phyloP scores from a whole-genome alignment of 1,284 basidiomycete species.

The Dichomitus squalens region DNA sequence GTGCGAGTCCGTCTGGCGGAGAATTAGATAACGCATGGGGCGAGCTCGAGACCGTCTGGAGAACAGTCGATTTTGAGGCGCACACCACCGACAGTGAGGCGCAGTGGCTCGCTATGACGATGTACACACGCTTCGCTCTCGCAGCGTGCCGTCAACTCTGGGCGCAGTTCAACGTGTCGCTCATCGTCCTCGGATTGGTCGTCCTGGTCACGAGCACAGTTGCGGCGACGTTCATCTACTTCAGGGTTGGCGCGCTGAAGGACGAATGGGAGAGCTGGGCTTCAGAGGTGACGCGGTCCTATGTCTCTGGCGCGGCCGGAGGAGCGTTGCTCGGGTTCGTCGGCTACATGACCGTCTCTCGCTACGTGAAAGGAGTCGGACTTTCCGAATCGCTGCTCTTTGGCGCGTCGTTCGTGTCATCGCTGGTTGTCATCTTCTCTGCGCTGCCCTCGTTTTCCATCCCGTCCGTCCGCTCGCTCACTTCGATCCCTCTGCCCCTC shows the following conservation, averaged over 20 bases:
- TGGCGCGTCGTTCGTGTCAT: slow-evolving; percentile 41
- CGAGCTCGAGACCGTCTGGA: slow-evolving; percentile 52
- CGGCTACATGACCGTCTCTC: slow-evolving; percentile 35
- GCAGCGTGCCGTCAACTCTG: slow-evolving; percentile 82
- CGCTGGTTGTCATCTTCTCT: slow-evolving; percentile 40
- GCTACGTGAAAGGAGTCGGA: slow-evolving; percentile 45
- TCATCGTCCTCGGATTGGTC: slow-evolving; percentile 73
- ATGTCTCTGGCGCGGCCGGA: slow-evolving; percentile 38
- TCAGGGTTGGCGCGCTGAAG: slow-evolving; percentile 39
- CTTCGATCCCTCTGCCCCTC: slow-evolving; percentile 46
- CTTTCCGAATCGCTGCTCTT: slow-evolving; percentile 50
- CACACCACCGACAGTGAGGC: slow-evolving; percentile 27
- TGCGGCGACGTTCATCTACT: slow-evolving; percentile 52
- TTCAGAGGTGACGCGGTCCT: slow-evolving; percentile 29
- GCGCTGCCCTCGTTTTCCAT: slow-evolving; percentile 35
- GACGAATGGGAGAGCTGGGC: slow-evolving; percentile 48
- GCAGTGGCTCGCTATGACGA: slow-evolving; percentile 43
- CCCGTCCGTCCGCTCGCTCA: slow-evolving; percentile 35
- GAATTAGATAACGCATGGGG: slow-evolving; percentile 73
- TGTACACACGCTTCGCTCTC: slow-evolving; percentile 70
- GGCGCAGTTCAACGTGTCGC: slow-evolving; percentile 88
- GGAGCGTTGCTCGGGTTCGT: slow-evolving; percentile 48
- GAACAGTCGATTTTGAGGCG: slow-evolving; percentile 27
- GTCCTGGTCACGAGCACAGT: slow-evolving; percentile 51
- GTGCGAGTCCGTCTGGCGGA: slow-evolving; percentile 62